phyloP scores from a whole-genome alignment of 441 rosid species.

The Gossypium schwendimanii region DNA sequence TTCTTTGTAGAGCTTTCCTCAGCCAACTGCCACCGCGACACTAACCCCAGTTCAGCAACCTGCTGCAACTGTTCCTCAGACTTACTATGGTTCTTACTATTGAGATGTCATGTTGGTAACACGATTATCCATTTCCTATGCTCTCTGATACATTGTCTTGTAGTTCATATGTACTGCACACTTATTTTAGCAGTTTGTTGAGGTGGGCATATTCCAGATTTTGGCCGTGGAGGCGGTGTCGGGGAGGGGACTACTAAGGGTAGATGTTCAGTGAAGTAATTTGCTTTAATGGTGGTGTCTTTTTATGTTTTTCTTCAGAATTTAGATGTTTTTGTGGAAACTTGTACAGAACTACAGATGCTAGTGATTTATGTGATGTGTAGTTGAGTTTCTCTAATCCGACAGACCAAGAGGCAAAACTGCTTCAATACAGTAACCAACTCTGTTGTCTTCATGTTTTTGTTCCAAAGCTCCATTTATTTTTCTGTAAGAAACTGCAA shows the following conservation, averaged over 20 bases:
- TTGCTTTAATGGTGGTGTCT: constrained; percentile 3
- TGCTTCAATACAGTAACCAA: too few relatives aligned
- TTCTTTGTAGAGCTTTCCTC: constrained; percentile 45
- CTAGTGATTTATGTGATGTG: neutral
- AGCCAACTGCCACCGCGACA: constrained; percentile 49
- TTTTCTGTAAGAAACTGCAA: too few relatives aligned
- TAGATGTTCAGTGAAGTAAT: neutral
- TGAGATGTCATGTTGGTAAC: constrained; percentile 20
- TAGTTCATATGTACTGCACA: neutral
- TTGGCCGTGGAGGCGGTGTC: neutral
- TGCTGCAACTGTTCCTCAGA: constrained; percentile 50
- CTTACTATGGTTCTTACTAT: constrained; percentile 71
- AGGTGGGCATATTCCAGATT: neutral
- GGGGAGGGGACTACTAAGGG: neutral
- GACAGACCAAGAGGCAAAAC: too few relatives aligned
- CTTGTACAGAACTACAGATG: neutral
- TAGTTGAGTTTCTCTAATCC: neutral
- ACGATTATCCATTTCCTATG: neutral
- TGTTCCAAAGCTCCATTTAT: too few relatives aligned
- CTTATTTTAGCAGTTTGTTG: neutral
- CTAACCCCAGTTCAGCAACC: constrained; percentile 61
- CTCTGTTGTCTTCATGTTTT: too few relatives aligned
- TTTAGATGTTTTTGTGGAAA: neutral
- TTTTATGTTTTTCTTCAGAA: neutral
- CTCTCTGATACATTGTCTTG: neutral